Conservation (phyloP, 2,329 filamentous ascomycete species). For the Cadophora gregata region DNA sequence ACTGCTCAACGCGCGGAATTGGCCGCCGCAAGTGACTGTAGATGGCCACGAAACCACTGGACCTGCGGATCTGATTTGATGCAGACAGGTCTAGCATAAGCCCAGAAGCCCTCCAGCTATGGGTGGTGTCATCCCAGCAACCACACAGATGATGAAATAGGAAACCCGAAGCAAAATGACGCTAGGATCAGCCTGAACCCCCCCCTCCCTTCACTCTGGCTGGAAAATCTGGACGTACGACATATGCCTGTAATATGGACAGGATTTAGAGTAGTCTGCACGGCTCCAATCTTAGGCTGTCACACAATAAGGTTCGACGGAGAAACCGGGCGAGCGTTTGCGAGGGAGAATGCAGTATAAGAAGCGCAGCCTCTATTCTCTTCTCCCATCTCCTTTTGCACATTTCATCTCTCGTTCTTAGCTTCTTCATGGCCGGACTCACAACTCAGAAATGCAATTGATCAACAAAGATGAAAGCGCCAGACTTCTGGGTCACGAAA, state of each 20-base stretch:
- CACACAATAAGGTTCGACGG: background rate
- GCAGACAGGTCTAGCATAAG: too few species aligned
- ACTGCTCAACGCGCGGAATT: too few species aligned
- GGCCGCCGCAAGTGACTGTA: too few species aligned
- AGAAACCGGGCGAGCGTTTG: background rate
- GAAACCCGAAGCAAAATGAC: background rate
- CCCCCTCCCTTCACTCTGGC: background rate
- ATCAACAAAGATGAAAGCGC: background rate
- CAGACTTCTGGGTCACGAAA: background rate
- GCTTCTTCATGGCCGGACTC: background rate
- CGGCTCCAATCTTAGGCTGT: background rate
- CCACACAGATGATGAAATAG: background rate
- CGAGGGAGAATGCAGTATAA: background rate
- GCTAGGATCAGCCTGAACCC: background rate
- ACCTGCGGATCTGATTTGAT: too few species aligned
- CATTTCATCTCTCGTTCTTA: background rate
- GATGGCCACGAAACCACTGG: too few species aligned
- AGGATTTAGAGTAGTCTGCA: background rate
- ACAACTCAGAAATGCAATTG: background rate
- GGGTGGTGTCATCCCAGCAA: background rate
- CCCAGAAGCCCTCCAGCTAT: background rate
- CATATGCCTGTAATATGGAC: background rate
- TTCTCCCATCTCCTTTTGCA: background rate
- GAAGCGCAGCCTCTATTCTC: background rate
- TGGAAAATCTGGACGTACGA: background rate